Evolutionary conservation across 1,284 basidiomycete species (phyloP).

Genomic region (Wolfiporia cocos): DNA sequence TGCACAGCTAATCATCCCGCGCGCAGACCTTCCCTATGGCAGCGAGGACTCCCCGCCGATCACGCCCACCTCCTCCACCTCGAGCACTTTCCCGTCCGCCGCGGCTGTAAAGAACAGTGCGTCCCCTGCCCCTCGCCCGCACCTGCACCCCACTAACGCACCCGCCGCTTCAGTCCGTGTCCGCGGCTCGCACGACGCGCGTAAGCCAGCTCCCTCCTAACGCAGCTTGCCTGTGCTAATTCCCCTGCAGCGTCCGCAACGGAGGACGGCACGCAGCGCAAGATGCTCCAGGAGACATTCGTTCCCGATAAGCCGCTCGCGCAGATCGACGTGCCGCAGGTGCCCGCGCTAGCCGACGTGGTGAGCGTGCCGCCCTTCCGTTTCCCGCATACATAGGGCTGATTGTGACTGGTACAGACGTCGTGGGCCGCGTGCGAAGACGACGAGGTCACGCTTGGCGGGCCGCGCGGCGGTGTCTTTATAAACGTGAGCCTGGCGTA

Average conservation of each 20-base stretch:
- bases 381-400: too few relatives aligned
- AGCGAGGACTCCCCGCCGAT: slow-evolving; percentile 5
- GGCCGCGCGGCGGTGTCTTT: slow-evolving; percentile 14
- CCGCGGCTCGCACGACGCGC: slow-evolving; percentile 5
- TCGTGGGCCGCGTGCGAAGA: slow-evolving; percentile 18
- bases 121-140: neutral
- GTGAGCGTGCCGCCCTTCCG: slow-evolving; percentile 1
- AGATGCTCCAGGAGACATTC: slow-evolving; percentile 1
- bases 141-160: neutral
- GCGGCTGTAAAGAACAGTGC: slow-evolving; percentile 4
- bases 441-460: slow-evolving; percentile 11
- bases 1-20: neutral
- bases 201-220: neutral
- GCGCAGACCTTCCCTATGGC: slow-evolving; percentile 6
- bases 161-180: slow-evolving; percentile 2
- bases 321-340: neutral
- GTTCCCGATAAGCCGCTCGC: neutral
- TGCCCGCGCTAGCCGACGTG: slow-evolving; percentile 2
- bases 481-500: slow-evolving; percentile 9
- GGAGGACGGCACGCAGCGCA: neutral
- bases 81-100: neutral
- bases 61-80: neutral
- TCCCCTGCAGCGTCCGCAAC: too few relatives aligned
- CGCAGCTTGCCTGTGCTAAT: too few relatives aligned
- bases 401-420: slow-evolving; percentile 10